These are phyloP conservation scores for Cladosporium velox DNA, from an alignment of 2,329 filamentous ascomycete species.

Conservation along the genomic window DNA sequence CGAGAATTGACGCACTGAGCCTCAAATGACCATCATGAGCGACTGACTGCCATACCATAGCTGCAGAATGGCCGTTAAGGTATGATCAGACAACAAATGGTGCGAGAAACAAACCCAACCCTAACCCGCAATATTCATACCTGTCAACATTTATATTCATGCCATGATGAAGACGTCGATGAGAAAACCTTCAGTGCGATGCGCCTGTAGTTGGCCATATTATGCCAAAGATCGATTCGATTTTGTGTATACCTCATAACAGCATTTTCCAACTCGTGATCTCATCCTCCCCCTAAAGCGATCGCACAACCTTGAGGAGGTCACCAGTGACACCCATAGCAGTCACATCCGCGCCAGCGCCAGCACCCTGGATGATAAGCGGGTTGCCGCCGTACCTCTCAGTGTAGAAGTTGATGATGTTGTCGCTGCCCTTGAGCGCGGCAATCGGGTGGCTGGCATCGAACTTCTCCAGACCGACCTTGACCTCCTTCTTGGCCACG, in stretches of 20 bases:
- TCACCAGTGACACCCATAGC: constrained; percentile 98
- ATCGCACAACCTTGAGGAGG: constrained; percentile 80
- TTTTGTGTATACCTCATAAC: constrained; percentile 12
- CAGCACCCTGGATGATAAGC: constrained; percentile 90
- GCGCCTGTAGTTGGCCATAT: too few species aligned
- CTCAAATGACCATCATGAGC: too few species aligned
- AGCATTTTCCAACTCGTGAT: not conserved
- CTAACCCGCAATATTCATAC: too few species aligned
- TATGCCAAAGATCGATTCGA: not conserved
- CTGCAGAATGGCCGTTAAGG: too few species aligned
- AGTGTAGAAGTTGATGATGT: constrained; percentile 98
- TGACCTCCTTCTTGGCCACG: constrained; percentile 75
- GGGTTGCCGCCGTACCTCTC: constrained; percentile 90
- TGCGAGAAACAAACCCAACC: too few species aligned
- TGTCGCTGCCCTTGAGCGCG: constrained; percentile 92
- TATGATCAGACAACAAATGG: too few species aligned
- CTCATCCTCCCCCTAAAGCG: constrained; percentile 50
- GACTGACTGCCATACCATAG: too few species aligned
- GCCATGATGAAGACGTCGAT: too few species aligned
- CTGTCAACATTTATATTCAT: too few species aligned
- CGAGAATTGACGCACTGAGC: too few species aligned
- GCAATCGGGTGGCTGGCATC: constrained; percentile 90
- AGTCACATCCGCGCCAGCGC: constrained; percentile 88
- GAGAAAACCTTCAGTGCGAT: too few species aligned
- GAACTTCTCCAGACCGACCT: constrained; percentile 84